Conservation (phyloP, 192 early-diverging fungal genomes). For the Gigaspora rosea region DNA sequence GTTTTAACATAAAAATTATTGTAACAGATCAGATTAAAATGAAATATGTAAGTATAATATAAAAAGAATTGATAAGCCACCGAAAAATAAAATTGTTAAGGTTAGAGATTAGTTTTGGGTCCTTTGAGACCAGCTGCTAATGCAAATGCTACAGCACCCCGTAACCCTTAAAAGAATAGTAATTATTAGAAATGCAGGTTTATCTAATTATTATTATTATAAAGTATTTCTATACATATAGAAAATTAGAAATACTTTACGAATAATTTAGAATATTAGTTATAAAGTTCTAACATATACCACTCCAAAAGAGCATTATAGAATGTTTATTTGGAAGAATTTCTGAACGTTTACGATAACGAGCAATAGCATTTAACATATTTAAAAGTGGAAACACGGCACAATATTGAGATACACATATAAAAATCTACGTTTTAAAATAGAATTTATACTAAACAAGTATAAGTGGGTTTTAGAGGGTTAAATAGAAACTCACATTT, state of each 20-base stretch:
- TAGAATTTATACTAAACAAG: too few relatives aligned
- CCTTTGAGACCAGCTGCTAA: constrained; percentile 81
- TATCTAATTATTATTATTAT: neutral
- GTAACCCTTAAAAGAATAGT: constrained; percentile 46
- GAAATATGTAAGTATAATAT: too few relatives aligned
- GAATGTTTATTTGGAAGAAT: constrained; percentile 68
- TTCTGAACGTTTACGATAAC: constrained; percentile 52
- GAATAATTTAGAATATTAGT: too few relatives aligned
- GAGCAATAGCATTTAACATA: constrained; percentile 75
- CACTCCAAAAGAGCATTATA: constrained; percentile 96
- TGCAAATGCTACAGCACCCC: constrained; percentile 97
- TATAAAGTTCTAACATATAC: constrained; percentile 29
- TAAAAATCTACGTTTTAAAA: constrained; percentile 58
- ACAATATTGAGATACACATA: constrained; percentile 83
- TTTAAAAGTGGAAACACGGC: constrained; percentile 83
- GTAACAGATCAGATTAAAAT: too few relatives aligned
- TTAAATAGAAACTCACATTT: too few relatives aligned
- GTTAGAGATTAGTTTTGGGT: too few relatives aligned
- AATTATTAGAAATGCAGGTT: neutral
- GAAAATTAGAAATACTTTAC: too few relatives aligned
- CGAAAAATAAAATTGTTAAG: too few relatives aligned
- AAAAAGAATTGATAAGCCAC: too few relatives aligned
- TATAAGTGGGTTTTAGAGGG: too few relatives aligned
- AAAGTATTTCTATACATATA: too few relatives aligned
- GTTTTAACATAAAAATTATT: too few relatives aligned